A percentile compares a stretch with the other conserved stretches of the same genome.
Conservation (phyloP, 805 yeast genomes). For the Candida easanensis region DNA sequence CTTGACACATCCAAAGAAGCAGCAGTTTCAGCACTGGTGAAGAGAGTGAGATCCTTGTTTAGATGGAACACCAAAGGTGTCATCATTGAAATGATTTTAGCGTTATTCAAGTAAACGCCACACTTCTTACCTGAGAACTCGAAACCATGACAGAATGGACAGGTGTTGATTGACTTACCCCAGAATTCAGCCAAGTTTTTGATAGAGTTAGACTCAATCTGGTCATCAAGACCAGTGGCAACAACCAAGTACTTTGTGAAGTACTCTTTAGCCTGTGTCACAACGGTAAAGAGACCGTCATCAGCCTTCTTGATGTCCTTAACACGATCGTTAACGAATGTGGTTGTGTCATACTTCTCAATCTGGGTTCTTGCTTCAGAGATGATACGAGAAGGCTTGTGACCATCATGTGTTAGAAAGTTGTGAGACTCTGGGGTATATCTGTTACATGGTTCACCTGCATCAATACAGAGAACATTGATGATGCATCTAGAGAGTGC, state of each 20-base stretch:
- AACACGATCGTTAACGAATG: constrained; percentile 8
- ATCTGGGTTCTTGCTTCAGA: constrained; percentile 6
- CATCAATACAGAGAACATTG: constrained; percentile 16
- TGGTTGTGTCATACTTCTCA: constrained; percentile 3
- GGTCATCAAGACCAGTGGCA: constrained; percentile 18
- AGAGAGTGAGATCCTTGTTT: constrained; percentile 13
- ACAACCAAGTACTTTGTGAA: constrained; percentile 9
- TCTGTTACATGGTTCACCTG: constrained; percentile 18
- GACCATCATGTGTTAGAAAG: constrained; percentile 16
- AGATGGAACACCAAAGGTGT: constrained; percentile 11
- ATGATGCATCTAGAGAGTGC: constrained; percentile 11
- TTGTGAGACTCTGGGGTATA: constrained; percentile 19
- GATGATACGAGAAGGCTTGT: constrained; percentile 8
- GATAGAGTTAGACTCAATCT: constrained; percentile 7
- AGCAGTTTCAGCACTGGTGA: neutral
- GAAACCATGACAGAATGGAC: constrained; percentile 16
- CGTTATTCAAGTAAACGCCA: constrained; percentile 6
- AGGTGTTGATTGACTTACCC: constrained; percentile 14
- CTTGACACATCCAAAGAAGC: neutral
- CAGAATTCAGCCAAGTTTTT: constrained; percentile 15
- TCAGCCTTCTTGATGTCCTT: neutral
- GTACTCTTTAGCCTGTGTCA: neutral
- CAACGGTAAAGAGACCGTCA: neutral
- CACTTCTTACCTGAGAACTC: constrained; percentile 13
- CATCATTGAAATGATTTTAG: constrained; percentile 2